Conservation (phyloP, 352 stramenopile genomes). For the Aphanomyces cochlioides region DNA sequence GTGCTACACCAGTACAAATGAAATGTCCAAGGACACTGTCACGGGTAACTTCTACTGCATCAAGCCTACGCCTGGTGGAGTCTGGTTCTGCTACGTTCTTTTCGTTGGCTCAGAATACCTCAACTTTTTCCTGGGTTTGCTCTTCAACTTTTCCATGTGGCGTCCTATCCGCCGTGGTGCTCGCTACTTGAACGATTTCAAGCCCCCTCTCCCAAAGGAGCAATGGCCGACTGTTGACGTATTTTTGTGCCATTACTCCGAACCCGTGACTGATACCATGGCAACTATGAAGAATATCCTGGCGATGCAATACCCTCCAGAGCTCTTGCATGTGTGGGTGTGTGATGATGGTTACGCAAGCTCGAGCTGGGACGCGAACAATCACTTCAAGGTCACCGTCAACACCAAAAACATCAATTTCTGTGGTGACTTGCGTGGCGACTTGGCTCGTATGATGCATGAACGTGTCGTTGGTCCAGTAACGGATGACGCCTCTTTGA, state of each 20-base stretch:
- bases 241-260: conserved; percentile 36
- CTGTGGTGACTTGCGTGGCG: conserved; percentile 31
- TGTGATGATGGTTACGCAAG: conserved; percentile 34
- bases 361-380: conserved; percentile 33
- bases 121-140: conserved; percentile 29
- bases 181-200: conserved; percentile 29
- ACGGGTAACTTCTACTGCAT: conserved; percentile 27
- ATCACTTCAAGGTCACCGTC: conserved; percentile 31
- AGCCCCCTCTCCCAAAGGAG: conserved; percentile 26
- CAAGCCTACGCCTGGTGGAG: conserved; percentile 1
- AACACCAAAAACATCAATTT: conserved; percentile 36
- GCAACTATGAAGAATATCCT: conserved; percentile 32
- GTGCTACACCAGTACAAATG: not conserved
- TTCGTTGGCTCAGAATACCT: conserved; percentile 26
- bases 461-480: conserved; percentile 28
- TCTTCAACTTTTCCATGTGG: conserved; percentile 31
- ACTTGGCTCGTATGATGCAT: conserved; percentile 36
- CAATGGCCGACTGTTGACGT: conserved; percentile 35
- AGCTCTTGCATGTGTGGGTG: conserved; percentile 33
- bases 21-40: not conserved
- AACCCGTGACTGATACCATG: conserved; percentile 33
- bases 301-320: conserved; percentile 34
- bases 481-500: conserved; percentile 19
- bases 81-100: conserved; percentile 26
- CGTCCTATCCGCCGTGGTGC: conserved; percentile 28